phyloP scores from a whole-genome alignment of 2,329 filamentous ascomycete genomes.

The Macrophomina phaseolina region DNA sequence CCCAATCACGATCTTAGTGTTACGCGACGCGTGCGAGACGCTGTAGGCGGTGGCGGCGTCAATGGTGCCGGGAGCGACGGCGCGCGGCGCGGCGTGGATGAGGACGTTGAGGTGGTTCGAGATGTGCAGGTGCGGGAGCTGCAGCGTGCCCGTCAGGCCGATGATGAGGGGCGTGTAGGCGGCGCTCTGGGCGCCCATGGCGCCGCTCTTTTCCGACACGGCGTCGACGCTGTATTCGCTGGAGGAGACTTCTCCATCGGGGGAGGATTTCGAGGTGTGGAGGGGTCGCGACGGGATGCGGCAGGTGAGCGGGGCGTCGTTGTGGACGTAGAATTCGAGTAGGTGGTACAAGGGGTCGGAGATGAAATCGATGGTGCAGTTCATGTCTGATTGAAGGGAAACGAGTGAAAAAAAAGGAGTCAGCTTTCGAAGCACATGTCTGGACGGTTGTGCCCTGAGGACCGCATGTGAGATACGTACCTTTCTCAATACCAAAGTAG shows the following conservation, averaged over 20 bases:
- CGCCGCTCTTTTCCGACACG: conserved; percentile 40
- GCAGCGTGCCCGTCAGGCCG: conserved; percentile 85
- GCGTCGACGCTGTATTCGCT: conserved; percentile 47
- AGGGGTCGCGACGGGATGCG: conserved; percentile 82
- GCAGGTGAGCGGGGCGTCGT: conserved; percentile 90
- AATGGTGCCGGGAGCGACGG: conserved; percentile 69
- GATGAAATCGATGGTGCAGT: conserved; percentile 81
- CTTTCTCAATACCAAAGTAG: conserved; percentile 77
- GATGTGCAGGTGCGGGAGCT: conserved; percentile 88
- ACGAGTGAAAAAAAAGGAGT: too few relatives aligned
- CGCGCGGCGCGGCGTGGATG: conserved; percentile 69
- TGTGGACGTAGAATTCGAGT: conserved; percentile 97
- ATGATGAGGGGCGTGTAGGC: conserved; percentile 83
- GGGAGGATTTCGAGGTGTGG: conserved; percentile 35
- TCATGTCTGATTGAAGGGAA: conserved; percentile 64
- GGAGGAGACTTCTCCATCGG: neutral
- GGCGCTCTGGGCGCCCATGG: conserved; percentile 39
- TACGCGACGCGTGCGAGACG: conserved; percentile 66
- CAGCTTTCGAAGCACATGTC: too few relatives aligned
- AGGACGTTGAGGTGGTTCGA: conserved; percentile 89
- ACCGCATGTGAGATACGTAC: conserved; percentile 31
- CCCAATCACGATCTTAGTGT: conserved; percentile 78
- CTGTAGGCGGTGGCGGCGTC: conserved; percentile 89
- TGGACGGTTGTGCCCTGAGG: neutral
- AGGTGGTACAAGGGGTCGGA: conserved; percentile 84